These are phyloP conservation scores for Monosporascus sp. DNA, from an alignment of 2,329 filamentous ascomycete species.

Conservation along the genomic window DNA sequence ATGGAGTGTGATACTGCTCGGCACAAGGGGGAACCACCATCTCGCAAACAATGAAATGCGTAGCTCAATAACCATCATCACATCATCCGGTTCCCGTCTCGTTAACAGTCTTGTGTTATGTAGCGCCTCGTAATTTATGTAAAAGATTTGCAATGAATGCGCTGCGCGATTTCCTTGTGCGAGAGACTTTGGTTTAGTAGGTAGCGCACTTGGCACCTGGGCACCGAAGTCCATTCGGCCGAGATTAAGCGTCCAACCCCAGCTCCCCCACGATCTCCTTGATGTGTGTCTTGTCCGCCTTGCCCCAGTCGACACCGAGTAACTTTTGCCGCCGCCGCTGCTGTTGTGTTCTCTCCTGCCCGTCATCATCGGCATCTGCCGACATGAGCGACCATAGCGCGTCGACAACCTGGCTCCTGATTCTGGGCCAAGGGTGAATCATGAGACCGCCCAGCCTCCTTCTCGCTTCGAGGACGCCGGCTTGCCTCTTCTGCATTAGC, in stretches of 20 bases:
- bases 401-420: constrained; percentile 56
- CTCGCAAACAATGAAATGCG: too few species aligned
- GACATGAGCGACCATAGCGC: constrained; percentile 48
- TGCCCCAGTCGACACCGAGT: constrained; percentile 53
- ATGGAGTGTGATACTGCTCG: background rate
- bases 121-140: background rate
- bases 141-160: background rate
- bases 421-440: constrained; percentile 74
- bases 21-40: background rate
- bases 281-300: constrained; percentile 43
- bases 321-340: constrained; percentile 26
- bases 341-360: constrained; percentile 10
- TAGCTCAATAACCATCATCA: too few species aligned
- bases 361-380: constrained; percentile 20
- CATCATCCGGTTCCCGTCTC: too few species aligned
- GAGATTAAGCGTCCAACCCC: constrained; percentile 23
- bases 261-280: constrained; percentile 38
- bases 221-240: background rate
- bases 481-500: constrained; percentile 29
- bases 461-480: constrained; percentile 48
- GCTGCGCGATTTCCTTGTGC: background rate
- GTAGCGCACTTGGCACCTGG: background rate
- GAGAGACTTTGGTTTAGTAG: too few species aligned
- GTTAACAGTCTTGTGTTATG: background rate
- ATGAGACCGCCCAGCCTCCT: constrained; percentile 70